Percentiles rank a stretch among this genome's conserved stretches.
Evolutionary conservation across 805 yeast species (phyloP).

Genomic region (Candida hungchunana): DNA sequence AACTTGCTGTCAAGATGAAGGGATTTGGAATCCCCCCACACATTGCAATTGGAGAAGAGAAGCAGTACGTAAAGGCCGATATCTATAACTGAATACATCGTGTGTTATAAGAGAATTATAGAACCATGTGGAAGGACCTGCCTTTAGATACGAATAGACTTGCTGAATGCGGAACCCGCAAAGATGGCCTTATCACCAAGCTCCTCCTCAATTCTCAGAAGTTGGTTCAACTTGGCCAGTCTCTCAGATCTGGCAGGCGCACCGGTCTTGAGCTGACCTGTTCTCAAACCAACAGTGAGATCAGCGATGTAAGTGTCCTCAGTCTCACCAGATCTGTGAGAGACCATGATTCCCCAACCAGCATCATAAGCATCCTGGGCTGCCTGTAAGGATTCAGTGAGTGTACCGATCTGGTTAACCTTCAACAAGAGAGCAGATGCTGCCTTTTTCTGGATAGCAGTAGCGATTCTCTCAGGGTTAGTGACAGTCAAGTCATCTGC

Average conservation of each 20-base stretch:
- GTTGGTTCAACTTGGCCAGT: constrained; percentile 98
- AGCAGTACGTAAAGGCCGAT: constrained; percentile 22
- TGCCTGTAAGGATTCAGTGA: constrained; percentile 94
- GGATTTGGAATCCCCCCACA: constrained; percentile 58
- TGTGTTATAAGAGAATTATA: too few relatives aligned
- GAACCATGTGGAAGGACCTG: too few relatives aligned
- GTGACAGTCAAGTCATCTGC: constrained; percentile 99
- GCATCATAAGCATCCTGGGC: constrained; percentile 93
- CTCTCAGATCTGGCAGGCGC: constrained; percentile 99
- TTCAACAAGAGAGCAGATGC: constrained; percentile 92
- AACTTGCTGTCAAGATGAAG: constrained; percentile 79
- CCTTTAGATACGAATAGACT: constrained; percentile 31
- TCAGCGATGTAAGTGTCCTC: constrained; percentile 99
- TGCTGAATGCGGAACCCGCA: constrained; percentile 90
- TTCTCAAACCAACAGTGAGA: constrained; percentile 93
- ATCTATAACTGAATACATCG: constrained; percentile 18
- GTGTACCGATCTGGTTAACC: constrained; percentile 98
- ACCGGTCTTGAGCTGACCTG: constrained; percentile 99
- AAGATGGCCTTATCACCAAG: constrained; percentile 95
- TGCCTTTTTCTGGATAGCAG: constrained; percentile 94
- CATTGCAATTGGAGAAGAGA: constrained; percentile 31
- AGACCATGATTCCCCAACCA: constrained; percentile 99
- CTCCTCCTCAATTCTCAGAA: constrained; percentile 97
- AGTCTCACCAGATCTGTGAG: constrained; percentile 99
- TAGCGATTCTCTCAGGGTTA: constrained; percentile 90